These are phyloP conservation scores for Sporothrix variecibatus DNA, from an alignment of 2,329 filamentous ascomycete genomes.

Conservation along the genomic window DNA sequence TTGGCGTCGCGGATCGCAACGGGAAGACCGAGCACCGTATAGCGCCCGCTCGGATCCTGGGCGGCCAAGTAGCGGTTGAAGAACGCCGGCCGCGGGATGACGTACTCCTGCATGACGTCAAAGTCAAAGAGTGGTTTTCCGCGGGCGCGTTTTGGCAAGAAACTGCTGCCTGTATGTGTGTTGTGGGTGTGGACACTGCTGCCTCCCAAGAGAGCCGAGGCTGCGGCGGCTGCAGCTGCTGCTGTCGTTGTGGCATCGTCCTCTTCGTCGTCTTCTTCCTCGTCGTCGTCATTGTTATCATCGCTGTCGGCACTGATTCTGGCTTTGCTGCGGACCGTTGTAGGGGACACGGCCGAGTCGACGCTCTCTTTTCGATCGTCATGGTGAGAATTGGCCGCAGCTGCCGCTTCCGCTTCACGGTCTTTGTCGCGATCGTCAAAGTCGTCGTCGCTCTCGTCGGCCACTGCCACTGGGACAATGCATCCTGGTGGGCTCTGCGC, in stretches of 20 bases:
- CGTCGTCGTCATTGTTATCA: neutral
- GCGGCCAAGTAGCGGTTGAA: conserved; percentile 89
- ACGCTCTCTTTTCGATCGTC: neutral
- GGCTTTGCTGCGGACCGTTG: neutral
- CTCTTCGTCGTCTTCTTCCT: neutral
- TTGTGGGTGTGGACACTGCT: conserved; percentile 10
- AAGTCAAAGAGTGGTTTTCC: conserved; percentile 69
- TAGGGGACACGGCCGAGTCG: neutral
- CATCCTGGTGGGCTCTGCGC: conserved; percentile 64
- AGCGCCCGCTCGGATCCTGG: conserved; percentile 67
- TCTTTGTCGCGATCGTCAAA: neutral
- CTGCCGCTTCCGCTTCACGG: neutral
- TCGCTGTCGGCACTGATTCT: no score
- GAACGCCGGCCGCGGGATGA: conserved; percentile 92
- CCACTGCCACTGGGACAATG: conserved; percentile 50
- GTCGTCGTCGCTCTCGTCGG: conserved; percentile 27
- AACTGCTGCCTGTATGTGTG: neutral
- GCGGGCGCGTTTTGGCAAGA: neutral
- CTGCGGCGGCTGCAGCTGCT: conserved; percentile 13
- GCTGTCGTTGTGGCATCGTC: neutral
- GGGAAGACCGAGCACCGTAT: conserved; percentile 83
- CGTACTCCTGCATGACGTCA: conserved; percentile 82
- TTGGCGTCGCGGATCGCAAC: conserved; percentile 81
- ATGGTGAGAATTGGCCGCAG: neutral
- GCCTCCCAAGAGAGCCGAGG: conserved; percentile 17